These are phyloP conservation scores for Teunomyces cretensis DNA, from an alignment of 805 yeast genomes.

Conservation along the genomic window DNA sequence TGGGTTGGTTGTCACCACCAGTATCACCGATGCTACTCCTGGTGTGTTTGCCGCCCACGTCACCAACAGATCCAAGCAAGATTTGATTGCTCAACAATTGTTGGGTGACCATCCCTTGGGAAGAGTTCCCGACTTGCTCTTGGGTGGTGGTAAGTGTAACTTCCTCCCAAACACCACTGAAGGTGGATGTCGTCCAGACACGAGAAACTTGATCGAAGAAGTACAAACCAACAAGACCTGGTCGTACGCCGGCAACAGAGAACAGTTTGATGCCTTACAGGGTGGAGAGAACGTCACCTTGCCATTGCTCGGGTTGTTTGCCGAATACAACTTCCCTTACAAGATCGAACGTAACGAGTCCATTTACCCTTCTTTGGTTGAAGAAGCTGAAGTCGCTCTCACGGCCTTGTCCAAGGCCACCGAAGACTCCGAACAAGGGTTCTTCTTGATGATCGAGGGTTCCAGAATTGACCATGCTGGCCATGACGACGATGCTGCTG, in stretches of 20 bases:
- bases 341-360: slow-evolving; percentile 69
- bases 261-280: slow-evolving; percentile 53
- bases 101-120: slow-evolving; percentile 82
- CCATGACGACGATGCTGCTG: slow-evolving; percentile 90
- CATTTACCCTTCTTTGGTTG: slow-evolving; percentile 74
- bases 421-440: slow-evolving; percentile 73
- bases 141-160: slow-evolving; percentile 91
- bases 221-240: slow-evolving; percentile 58
- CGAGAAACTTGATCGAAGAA: slow-evolving; percentile 62
- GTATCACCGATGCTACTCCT: slow-evolving; percentile 94
- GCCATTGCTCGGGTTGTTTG: slow-evolving; percentile 77
- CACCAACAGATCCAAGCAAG: slow-evolving; percentile 73
- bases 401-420: slow-evolving; percentile 67
- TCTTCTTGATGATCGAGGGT: slow-evolving; percentile 85
- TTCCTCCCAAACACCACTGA: slow-evolving; percentile 51
- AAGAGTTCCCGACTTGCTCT: slow-evolving; percentile 73
- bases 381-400: slow-evolving; percentile 74
- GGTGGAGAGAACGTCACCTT: slow-evolving; percentile 61
- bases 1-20: slow-evolving; percentile 89
- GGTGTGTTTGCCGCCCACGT: slow-evolving; percentile 86
- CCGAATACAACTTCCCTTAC: slow-evolving; percentile 77
- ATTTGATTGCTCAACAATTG: slow-evolving; percentile 83
- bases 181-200: slow-evolving; percentile 69
- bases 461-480: slow-evolving; percentile 96
- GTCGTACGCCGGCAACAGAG: slow-evolving; percentile 60